Evolutionary conservation across 257 asterid genomes (phyloP).

Genomic region (Cynanchum wilfordii): DNA sequence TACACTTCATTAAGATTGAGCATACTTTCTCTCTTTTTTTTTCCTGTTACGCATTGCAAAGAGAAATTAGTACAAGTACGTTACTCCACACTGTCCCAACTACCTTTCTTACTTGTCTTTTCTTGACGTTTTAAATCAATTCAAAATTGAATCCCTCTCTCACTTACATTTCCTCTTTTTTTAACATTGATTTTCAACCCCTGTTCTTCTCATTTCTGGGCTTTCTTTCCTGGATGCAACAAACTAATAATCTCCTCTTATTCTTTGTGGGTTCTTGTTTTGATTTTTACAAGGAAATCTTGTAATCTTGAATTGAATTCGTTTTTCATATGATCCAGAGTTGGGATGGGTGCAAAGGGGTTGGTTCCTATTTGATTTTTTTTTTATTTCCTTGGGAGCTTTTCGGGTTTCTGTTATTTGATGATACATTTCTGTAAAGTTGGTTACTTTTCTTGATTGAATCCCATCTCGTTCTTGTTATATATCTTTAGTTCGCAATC

Average conservation of each 20-base stretch:
- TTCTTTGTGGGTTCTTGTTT: slow-evolving; percentile 2
- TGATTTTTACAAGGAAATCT: slow-evolving; percentile 26
- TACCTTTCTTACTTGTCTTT: slow-evolving; percentile 26
- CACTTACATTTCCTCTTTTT: background rate
- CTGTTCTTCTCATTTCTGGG: slow-evolving; percentile 11
- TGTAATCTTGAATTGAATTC: slow-evolving; percentile 31
- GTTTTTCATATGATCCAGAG: slow-evolving; percentile 22
- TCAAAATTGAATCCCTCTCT: slow-evolving; percentile 4
- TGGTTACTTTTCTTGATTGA: slow-evolving; percentile 10
- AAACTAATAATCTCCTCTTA: background rate
- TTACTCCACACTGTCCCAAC: slow-evolving; percentile 25
- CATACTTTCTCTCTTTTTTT: slow-evolving; percentile 2
- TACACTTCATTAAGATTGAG: background rate
- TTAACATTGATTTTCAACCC: slow-evolving; percentile 5
- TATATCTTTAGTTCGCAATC: background rate
- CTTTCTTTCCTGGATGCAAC: slow-evolving; percentile 15
- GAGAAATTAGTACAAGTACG: slow-evolving; percentile 27
- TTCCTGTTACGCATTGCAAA: slow-evolving; percentile 20
- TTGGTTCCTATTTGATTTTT: background rate
- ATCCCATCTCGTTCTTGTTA: slow-evolving; percentile 2
- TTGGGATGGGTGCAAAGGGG: slow-evolving; percentile 20
- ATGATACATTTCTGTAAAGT: background rate
- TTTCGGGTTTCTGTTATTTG: slow-evolving; percentile 13
- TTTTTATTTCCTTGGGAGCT: slow-evolving; percentile 8
- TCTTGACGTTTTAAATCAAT: slow-evolving; percentile 13